Base-by-base conservation (phyloP, 2,329 filamentous ascomycete species). In the Cladophialophora psammophila region DNA sequence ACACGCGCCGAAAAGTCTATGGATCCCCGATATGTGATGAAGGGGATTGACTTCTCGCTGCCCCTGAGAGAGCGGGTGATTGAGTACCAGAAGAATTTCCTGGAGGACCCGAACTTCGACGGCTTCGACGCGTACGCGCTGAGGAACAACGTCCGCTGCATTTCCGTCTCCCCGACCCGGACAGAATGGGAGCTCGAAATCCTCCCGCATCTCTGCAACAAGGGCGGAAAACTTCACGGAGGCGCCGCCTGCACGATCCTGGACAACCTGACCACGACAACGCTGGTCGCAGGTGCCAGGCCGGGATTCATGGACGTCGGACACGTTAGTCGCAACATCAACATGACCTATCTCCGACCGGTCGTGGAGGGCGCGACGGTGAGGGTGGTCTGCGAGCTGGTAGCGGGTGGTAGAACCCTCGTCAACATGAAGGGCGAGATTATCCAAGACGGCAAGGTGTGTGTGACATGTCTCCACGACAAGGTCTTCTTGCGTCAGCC, bases 401-500 rank as follows among this genome's bases (percentile, higher is more conserved):
- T 50, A 2, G 12, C 45, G 18, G 45, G 18, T 3, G 45, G 45
- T 3, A 50, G 45, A 20, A 50, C 45, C 3, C 45, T 50, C 45
- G 45, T 26, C 45, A 50, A 50, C 45, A 50, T 50, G 45, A 26
- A 13, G 15, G 45, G 45, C 5, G 45, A 50, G 45, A 50, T 50
- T 9, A 6, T 50, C 18, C 4, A 26, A 3, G 45, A 50, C 45
- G 45, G 45, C 45, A 50, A 50, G 45, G 45, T 50, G 18, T 50
- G 45, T 12, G 45, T 50, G 18, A 50, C 45, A 9, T 50, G 45
- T 26, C 45, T 50, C 18, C 45, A 50, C 18, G 45, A 50, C 45
- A 50, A 50, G 45, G 45, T 50, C 45, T 50, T 50, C 20, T 50
- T 50, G 45, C 45, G 45, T 50, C 45, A 18, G 18, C 45, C 45